A percentile compares a stretch with the other conserved stretches of the same genome.
Conservation (phyloP, 495 filamentous ascomycete species). For the Penicillium paradoxum region DNA sequence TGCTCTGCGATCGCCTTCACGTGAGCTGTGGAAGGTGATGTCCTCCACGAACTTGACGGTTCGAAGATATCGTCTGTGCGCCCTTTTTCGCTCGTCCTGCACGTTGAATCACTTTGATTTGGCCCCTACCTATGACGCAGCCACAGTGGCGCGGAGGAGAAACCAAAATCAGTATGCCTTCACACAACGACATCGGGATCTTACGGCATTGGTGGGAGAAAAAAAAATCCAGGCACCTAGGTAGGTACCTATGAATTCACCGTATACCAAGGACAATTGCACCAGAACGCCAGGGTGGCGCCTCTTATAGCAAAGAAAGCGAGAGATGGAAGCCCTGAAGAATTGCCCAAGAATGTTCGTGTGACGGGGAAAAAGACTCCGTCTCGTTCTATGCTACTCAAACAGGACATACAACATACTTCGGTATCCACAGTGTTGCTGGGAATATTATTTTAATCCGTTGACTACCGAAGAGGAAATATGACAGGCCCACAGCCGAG, state of each 20-base stretch:
- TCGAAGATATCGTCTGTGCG: conserved; percentile 15
- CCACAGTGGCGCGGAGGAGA: conserved; percentile 8
- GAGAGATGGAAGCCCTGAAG: not conserved
- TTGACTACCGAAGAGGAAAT: not conserved
- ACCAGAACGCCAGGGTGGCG: not conserved
- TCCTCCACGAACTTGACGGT: not conserved
- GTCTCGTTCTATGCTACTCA: not conserved
- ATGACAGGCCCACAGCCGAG: not conserved
- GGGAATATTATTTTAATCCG: no score
- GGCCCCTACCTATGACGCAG: conserved; percentile 16
- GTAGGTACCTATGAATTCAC: not conserved
- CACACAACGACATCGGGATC: not conserved
- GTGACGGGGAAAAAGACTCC: conserved; percentile 21
- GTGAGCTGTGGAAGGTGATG: not conserved
- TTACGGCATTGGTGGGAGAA: not conserved
- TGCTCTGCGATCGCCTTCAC: conserved; percentile 4
- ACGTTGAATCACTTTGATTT: conserved; percentile 14
- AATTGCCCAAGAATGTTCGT: conserved; percentile 6
- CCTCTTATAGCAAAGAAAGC: not conserved
- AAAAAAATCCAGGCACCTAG: not conserved
- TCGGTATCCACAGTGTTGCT: not conserved
- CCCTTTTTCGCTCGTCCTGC: not conserved
- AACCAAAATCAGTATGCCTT: not conserved
- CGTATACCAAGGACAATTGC: not conserved
- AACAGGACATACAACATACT: not conserved